Base-by-base conservation (phyloP, 768 basidiomycete genomes). In the Lactifluus echinatus region DNA sequence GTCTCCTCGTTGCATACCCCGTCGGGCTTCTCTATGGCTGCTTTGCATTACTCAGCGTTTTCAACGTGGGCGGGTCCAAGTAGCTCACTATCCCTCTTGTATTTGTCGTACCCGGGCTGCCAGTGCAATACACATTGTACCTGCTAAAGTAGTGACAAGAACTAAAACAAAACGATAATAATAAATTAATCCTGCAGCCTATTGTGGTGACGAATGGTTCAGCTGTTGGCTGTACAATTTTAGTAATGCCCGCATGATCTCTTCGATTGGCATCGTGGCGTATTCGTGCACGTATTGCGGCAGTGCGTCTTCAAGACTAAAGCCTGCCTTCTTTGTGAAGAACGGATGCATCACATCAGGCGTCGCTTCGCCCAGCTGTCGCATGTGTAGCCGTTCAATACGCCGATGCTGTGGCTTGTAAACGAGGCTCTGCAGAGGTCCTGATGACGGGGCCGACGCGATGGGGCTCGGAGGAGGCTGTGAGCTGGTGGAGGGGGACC, bases 1-100 rank as follows among this genome's bases (percentile, higher is more conserved):
- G 94, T 47, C 75, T 97, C 26, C 81, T 99, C 23, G 93, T 99
- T 39, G 96, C 94, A 62, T 99, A 99, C 72, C 96, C 96, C 11
- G 84, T 98, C 50, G 93, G 90, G 36, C 73, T 99, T 51, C 75
- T 98, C 23, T 99, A 96, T 65, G 92, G 92, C 19, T 95, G 92
- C 70, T 95, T 95, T 67, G 93, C 91, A 14, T 72, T 97, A 37
- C 79, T 97, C 56, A 95, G 90, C 69, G 88, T 95, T 56, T 96
- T 96, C 73, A 88, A 83, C 64, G 81, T 76, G 23, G 77, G 74
- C 21, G 69, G 53, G 23, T 49, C 57, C 14, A 54, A 54, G 53
- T 59, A 59, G 57, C 31, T 31, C 34, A 24, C 26, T 24, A 11
- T 34, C 2, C 8, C 39, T 40, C 14, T n/a, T 58, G 57, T 58